Evolutionary conservation across 805 yeast species (phyloP), one percentile per base, ranked within the genome.

Genomic region (Saccharomycodes ludwigii): DNA sequence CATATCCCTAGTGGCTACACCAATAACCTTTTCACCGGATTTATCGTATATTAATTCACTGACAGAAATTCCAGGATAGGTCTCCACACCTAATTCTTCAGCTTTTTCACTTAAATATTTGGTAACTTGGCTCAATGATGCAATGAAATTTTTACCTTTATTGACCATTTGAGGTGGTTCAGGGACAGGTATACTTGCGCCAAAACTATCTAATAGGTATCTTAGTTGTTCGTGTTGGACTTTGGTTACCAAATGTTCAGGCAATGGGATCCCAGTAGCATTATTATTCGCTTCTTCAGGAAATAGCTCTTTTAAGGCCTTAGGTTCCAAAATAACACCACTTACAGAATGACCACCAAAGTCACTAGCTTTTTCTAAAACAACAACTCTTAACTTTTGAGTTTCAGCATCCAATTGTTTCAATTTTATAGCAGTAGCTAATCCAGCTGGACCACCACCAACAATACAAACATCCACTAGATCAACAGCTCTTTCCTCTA

Each of bases 391-490:
- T 30, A 84, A 58, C 30, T 74, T 79, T 14, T 82, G 79, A 16
- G 59, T 59, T 40, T 70, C 76, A 33, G 66, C 60, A 48, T 86
- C 95, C 21, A 88, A 58, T 52, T 86, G 95, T 54, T 91, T 91
- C 38, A 84, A 62, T 42, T 71, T 68, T 40, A 91, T 91, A 9
- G 97, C 97, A 2, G 98, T 78, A 1, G 95, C 86, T 31, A 91
- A 61, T 3, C 98, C 98, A 2, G 97, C 93, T 5, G 97, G 97
- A 0, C 98, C 98, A 21, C 94, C 97, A 26, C 98, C 98, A 2
- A 91, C 94, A 31, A 91, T 84, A 47, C 94, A 81, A 15, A 91
- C 94, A 54, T 91, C 98, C 10, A 83, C 95, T 20, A 72, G 70
- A 48, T 91, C 98, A 10, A 66, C 70, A 5, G 81, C 94, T 35